These are phyloP conservation scores for Groenewaldozyma auringiensis DNA, from an alignment of 1,139 yeast species.

Conservation along the genomic window DNA sequence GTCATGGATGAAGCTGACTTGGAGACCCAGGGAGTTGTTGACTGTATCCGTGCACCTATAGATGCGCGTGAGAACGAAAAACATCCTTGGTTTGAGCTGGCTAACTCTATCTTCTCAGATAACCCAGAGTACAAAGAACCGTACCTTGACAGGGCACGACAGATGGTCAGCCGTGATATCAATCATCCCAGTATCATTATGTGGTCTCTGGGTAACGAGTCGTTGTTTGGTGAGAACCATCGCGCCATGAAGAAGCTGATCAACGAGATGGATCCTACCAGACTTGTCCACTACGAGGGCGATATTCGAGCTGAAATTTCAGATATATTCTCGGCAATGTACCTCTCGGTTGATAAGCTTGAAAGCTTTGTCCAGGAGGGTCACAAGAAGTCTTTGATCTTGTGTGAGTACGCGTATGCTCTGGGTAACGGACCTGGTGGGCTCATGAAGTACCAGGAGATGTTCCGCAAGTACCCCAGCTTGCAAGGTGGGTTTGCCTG, in stretches of 20 bases:
- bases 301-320: constrained; percentile 23
- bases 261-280: constrained; percentile 22
- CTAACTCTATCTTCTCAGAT: constrained; percentile 23
- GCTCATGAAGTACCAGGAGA: constrained; percentile 28
- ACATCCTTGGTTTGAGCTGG: constrained; percentile 6
- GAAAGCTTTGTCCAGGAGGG: constrained; percentile 15
- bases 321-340: constrained; percentile 32
- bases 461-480: constrained; percentile 25
- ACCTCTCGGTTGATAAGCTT: constrained; percentile 21
- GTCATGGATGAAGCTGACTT: constrained; percentile 34
- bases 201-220: constrained; percentile 36
- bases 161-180: constrained; percentile 29
- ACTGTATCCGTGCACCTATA: constrained; percentile 14
- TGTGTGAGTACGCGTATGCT: constrained; percentile 35
- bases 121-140: constrained; percentile 29
- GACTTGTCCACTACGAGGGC: constrained; percentile 32
- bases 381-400: constrained; percentile 28
- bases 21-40: constrained; percentile 32
- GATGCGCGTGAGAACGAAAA: constrained; percentile 10
- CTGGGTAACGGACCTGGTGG: constrained; percentile 37
- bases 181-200: constrained; percentile 32
- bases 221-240: constrained; percentile 31
- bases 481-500: constrained; percentile 35
- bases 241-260: constrained; percentile 25
- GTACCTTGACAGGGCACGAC: constrained; percentile 31